Evolutionary conservation across 352 stramenopile species (phyloP).

Genomic region (Discostella stelligera): DNA sequence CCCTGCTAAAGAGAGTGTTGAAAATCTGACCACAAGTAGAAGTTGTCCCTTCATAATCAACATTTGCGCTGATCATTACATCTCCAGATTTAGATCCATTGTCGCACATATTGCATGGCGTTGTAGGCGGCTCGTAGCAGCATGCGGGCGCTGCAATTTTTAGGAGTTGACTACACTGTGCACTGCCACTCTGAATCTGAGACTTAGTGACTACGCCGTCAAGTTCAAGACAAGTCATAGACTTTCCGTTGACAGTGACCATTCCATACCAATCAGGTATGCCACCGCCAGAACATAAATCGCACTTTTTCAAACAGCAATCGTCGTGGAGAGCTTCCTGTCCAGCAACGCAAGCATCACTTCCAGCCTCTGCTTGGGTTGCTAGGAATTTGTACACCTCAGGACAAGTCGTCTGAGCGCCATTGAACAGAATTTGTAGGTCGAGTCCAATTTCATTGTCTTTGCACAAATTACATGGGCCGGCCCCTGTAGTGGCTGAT

Average conservation of each 20-base stretch:
- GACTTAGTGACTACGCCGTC: slow-evolving; percentile 46
- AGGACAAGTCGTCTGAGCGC: slow-evolving; percentile 54
- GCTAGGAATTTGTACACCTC: slow-evolving; percentile 57
- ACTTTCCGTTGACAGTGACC: slow-evolving; percentile 56
- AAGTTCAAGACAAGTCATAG: slow-evolving; percentile 61
- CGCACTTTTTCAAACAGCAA: slow-evolving; percentile 60
- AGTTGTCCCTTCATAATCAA: slow-evolving; percentile 48
- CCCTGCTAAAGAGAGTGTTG: slow-evolving; percentile 54
- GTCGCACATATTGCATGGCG: slow-evolving; percentile 57
- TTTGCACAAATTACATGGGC: slow-evolving; percentile 55
- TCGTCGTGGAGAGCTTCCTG: slow-evolving; percentile 46
- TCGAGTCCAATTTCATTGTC: slow-evolving; percentile 45
- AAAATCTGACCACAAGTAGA: slow-evolving; percentile 56
- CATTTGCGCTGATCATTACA: slow-evolving; percentile 40
- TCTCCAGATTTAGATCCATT: slow-evolving; percentile 36
- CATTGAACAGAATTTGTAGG: slow-evolving; percentile 55
- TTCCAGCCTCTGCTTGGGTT: slow-evolving; percentile 49
- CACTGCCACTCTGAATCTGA: slow-evolving; percentile 43
- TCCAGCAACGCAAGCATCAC: slow-evolving; percentile 45
- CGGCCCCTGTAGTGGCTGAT: slow-evolving; percentile 27
- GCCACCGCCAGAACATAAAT: slow-evolving; percentile 52
- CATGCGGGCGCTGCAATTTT: slow-evolving; percentile 49
- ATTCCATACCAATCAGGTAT: slow-evolving; percentile 62
- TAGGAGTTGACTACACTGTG: slow-evolving; percentile 50
- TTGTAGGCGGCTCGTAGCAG: slow-evolving; percentile 54